Evolutionary conservation across 2,329 filamentous ascomycete genomes (phyloP), one percentile per base, ranked within the genome.

Genomic region (Fusarium sp.): DNA sequence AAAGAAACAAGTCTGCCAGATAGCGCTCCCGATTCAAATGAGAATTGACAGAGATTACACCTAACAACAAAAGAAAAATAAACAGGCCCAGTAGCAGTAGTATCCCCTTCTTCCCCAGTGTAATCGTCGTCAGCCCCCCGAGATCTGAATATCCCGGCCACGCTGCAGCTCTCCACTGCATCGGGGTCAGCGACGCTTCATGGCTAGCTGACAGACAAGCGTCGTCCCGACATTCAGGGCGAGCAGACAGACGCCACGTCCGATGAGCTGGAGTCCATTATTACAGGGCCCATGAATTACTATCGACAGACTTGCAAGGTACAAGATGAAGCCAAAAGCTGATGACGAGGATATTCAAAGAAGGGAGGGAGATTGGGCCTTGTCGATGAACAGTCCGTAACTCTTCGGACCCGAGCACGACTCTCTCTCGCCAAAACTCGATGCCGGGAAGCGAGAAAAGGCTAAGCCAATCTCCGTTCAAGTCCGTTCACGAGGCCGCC

Each of bases 291-390:
- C 45, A 29, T 50, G 5, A 27, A 65, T 22, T 18, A 35, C 24
- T 20, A 27, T 48, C 43, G 43, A 45, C 35, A 31, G 29, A 8
- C 52, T n/a, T 20, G 41, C 43, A 63, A 64, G 64, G 67, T 54
- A 27, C 29, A 10, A 8, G 14, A 52, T 24, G 8, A 43, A n/a
- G 11, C 29, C 18, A 13, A 35, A 35, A 27, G 54, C 35, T 64
- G 61, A 37, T 22, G 61, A 31, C 35, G 16, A 48, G 29, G 50
- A 41, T 54, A 41, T 35, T 43, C 57, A n/a, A 67, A n/a, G 66
- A 20, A 73, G 63, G 63, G 66, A 73, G 72, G 60, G 57, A 69
- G 48, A 72, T 74, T 74, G 16, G 27, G 13, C n/a, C n/a, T 50
- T 24, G 59, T 22, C n/a, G 20, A 43, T 48, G 37, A 43, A 35